Evolutionary conservation across 306 rosid genomes (phyloP).

Genomic region (Echinosophora koreensis): DNA sequence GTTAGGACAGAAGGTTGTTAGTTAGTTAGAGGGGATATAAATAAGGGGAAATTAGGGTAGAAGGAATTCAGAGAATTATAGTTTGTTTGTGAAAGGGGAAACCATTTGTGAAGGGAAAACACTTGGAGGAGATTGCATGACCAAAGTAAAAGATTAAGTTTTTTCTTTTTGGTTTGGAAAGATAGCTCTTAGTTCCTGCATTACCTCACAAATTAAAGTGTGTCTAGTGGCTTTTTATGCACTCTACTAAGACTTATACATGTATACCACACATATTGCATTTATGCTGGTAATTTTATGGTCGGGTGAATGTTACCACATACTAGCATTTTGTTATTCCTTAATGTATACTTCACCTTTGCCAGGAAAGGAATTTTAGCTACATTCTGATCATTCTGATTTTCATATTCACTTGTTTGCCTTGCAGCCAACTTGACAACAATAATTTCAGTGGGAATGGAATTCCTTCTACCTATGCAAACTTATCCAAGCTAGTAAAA

Average conservation of each 20-base stretch:
- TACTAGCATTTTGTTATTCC: conserved; percentile 10
- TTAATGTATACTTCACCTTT: conserved; percentile 27
- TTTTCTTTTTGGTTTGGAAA: conserved; percentile 8
- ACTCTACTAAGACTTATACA: neutral
- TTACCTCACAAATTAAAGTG: conserved; percentile 1
- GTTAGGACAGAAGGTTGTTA: no score
- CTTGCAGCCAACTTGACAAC: conserved; percentile 64
- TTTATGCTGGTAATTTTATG: conserved; percentile 1
- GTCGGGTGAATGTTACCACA: neutral
- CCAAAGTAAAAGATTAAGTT: conserved; percentile 8
- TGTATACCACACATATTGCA: neutral
- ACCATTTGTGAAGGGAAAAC: no score
- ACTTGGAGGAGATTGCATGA: neutral
- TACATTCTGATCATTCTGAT: neutral
- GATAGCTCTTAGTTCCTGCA: neutral
- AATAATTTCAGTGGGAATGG: conserved; percentile 55
- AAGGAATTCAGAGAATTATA: no score
- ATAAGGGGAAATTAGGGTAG: no score
- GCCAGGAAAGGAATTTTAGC: conserved; percentile 5
- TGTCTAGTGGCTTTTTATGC: conserved; percentile 23
- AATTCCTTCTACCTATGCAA: conserved; percentile 58
- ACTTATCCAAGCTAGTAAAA: conserved; percentile 47
- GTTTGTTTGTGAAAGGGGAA: no score
- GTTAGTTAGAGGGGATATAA: no score
- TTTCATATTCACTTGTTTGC: conserved; percentile 26